Conservation (phyloP, 768 basidiomycete species). For the Kwoniella shandongensis region DNA sequence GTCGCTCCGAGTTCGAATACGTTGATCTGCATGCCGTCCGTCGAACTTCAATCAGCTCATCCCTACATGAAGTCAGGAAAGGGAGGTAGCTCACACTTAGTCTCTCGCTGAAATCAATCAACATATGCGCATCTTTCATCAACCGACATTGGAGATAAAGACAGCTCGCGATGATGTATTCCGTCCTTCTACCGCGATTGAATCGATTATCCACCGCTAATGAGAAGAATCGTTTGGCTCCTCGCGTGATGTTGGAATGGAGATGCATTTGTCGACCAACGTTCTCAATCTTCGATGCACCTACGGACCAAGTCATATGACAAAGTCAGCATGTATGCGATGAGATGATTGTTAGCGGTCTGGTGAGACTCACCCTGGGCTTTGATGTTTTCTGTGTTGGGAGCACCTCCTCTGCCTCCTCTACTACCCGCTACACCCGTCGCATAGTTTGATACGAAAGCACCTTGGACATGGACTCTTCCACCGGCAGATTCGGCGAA, state of each 20-base stretch:
- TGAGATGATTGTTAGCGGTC: background rate
- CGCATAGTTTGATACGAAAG: constrained; percentile 84
- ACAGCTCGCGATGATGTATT: constrained; percentile 94
- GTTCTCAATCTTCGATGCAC: constrained; percentile 76
- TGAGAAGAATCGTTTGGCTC: constrained; percentile 83
- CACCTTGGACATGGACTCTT: constrained; percentile 92
- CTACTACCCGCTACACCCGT: constrained; percentile 53
- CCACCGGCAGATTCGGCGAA: constrained; percentile 93
- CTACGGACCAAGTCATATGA: constrained; percentile 58
- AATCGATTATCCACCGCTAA: constrained; percentile 93
- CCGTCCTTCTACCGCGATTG: constrained; percentile 83
- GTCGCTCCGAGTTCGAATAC: constrained; percentile 96
- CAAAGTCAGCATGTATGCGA: constrained; percentile 4
- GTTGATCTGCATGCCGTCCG: constrained; percentile 72
- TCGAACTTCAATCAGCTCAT: background rate
- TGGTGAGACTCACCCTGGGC: constrained; percentile 34
- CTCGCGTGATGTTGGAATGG: constrained; percentile 63
- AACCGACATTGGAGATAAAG: constrained; percentile 90
- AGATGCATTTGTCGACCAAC: constrained; percentile 60
- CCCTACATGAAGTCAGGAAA: background rate
- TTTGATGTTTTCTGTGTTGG: constrained; percentile 37
- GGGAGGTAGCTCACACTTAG: constrained; percentile 65
- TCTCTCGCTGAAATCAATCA: constrained; percentile 97
- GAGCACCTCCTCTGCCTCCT: constrained; percentile 17
- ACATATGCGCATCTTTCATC: constrained; percentile 92